These are phyloP conservation scores for Hymenoscyphus repandus DNA, from an alignment of 2,329 filamentous ascomycete species.

Conservation along the genomic window DNA sequence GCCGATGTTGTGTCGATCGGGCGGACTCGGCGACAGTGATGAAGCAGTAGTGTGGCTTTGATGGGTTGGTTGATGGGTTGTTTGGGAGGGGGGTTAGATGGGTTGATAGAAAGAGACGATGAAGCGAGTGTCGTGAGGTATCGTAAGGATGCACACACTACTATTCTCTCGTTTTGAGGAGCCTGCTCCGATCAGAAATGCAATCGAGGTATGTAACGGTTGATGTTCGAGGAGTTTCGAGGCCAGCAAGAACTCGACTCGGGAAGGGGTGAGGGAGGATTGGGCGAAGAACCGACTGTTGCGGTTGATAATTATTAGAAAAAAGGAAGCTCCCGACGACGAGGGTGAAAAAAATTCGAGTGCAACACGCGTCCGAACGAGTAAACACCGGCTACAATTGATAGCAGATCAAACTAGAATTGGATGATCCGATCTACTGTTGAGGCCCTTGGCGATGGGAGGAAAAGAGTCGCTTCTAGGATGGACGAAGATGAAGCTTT, in stretches of 20 bases:
- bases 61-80: too few relatives aligned
- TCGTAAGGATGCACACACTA: slow-evolving; percentile 17
- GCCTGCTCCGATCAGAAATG: slow-evolving; percentile 32
- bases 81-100: too few relatives aligned
- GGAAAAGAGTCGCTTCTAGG: slow-evolving; percentile 12
- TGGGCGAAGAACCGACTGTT: slow-evolving; percentile 16
- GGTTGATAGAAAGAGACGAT: slow-evolving; percentile 19
- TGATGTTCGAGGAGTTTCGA: slow-evolving; percentile 32
- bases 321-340: slow-evolving; percentile 3
- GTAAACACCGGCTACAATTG: too few relatives aligned
- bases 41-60: slow-evolving; percentile 29
- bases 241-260: slow-evolving; percentile 32
- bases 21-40: slow-evolving; percentile 25
- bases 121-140: slow-evolving; percentile 28
- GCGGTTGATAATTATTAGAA: slow-evolving; percentile 20
- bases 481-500: slow-evolving; percentile 26
- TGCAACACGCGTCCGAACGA: too few relatives aligned
- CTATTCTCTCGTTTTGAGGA: slow-evolving; percentile 20
- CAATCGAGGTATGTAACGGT: slow-evolving; percentile 27
- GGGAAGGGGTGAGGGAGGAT: slow-evolving; percentile 2
- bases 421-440: too few relatives aligned
- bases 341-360: slow-evolving; percentile 6
- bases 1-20: slow-evolving; percentile 12
- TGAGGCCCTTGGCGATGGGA: slow-evolving; percentile 6
- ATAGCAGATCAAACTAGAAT: slow-evolving; percentile 12